These are phyloP conservation scores for Botryosphaeria dothidea DNA, from an alignment of 2,329 filamentous ascomycete genomes.

Conservation along the genomic window DNA sequence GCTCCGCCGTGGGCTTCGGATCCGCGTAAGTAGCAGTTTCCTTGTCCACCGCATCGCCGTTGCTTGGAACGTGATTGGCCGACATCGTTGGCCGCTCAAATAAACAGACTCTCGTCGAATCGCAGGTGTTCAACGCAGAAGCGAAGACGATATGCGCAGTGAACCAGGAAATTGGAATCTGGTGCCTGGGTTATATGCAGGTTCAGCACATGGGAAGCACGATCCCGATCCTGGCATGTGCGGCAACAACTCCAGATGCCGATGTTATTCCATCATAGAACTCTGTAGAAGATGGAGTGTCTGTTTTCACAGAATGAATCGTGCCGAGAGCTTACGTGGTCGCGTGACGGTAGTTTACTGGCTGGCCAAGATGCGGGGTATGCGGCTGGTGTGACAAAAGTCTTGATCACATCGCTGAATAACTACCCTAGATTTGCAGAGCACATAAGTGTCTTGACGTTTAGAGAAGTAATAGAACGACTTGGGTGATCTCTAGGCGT, in stretches of 20 bases:
- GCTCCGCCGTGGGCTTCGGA: background rate
- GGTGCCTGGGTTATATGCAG: background rate
- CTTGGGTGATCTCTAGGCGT: background rate
- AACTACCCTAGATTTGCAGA: background rate
- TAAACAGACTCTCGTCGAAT: background rate
- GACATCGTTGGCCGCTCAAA: background rate
- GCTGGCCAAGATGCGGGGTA: slow-evolving; percentile 9
- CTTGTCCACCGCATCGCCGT: background rate
- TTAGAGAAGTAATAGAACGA: background rate
- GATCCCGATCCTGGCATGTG: background rate
- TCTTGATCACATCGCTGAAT: background rate
- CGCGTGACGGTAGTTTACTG: background rate
- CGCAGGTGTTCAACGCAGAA: background rate
- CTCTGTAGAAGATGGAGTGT: background rate
- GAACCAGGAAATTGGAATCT: background rate
- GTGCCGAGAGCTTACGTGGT: slow-evolving; percentile 1
- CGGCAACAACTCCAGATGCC: background rate
- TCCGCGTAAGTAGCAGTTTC: background rate
- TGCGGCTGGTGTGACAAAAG: background rate
- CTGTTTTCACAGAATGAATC: background rate
- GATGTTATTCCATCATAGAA: background rate
- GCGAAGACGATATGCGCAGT: background rate
- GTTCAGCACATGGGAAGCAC: background rate
- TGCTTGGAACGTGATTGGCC: background rate
- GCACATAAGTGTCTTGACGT: background rate